Base-by-base conservation (phyloP, 2,329 filamentous ascomycete genomes). In the Ambrosiella xylebori region DNA sequence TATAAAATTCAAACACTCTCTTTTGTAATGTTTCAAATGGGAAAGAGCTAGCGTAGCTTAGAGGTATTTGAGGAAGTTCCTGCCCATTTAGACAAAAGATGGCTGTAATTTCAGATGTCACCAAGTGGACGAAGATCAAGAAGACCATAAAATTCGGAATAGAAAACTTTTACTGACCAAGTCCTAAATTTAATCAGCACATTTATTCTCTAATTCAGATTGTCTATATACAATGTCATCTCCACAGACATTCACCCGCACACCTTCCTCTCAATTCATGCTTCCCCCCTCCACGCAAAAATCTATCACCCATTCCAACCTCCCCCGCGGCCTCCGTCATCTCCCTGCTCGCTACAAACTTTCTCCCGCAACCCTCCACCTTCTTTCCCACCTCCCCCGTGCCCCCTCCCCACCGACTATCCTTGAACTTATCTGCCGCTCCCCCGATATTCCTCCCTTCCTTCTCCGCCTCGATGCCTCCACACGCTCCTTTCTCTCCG, bases 361-460 rank as follows among this genome's bases (percentile, higher is more conserved):
- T n/a, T 54, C 54, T n/a, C 56, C 47, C 35, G 39, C 47, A 15
- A 57, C 49, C 17, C 45, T 60, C 9, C 47, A 57, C 50, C 44
- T 49, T 11, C 56, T 61, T 27, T 47, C 56, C 8, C 52, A 53
- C n/a, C 61, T 64, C 12, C 57, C 62, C 1, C 54, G 50, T 3
- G 45, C 51, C 27, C 52, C 64, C 5, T 38, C 61, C 0, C 57
- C 61, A 36, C 64, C 65, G 3, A 62, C 66, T 5, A 64, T 74
- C 15, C 67, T 74, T 49, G 65, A 69, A 27, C 68, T 63, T n/a
- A 69, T 69, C 6, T 71, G 70, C 53, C 64, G 64, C 11, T 70
- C 71, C 36, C 66, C 65, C 19, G 71, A 74, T 57, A 67, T 73
- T 51, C 65, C 64, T n/a, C 66, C 65, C 1, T 71, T 71, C 44